A percentile compares a stretch with the other conserved stretches of the same genome.
Evolutionary conservation across 495 filamentous ascomycete genomes (phyloP).

Genomic region (Annulohypoxylon maeteangense): DNA sequence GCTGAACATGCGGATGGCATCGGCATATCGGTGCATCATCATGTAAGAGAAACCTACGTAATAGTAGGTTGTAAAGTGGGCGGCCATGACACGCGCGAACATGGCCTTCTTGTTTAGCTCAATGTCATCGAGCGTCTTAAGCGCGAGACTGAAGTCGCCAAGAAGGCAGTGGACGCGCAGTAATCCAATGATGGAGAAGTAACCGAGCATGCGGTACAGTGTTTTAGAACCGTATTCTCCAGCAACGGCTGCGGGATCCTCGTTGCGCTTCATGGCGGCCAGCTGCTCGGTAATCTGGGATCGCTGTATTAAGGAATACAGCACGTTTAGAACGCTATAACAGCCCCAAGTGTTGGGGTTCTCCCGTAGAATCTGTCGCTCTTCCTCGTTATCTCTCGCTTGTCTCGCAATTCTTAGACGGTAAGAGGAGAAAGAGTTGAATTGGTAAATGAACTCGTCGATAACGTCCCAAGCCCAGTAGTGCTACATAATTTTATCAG

Average conservation of each 20-base stretch:
- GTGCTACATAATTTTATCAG: slow-evolving; percentile 67
- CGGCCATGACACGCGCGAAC: slow-evolving; percentile 99
- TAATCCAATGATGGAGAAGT: slow-evolving; percentile 98
- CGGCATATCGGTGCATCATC: slow-evolving; percentile 99
- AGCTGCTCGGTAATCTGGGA: slow-evolving; percentile 98
- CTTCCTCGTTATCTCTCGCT: slow-evolving; percentile 81
- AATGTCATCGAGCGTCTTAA: slow-evolving; percentile 99
- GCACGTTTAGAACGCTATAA: slow-evolving; percentile 98
- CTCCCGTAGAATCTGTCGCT: slow-evolving; percentile 88
- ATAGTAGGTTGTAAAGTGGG: slow-evolving; percentile 99
- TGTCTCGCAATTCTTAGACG: slow-evolving; percentile 89
- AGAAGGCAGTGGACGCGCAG: slow-evolving; percentile 96
- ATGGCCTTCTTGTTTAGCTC: slow-evolving; percentile 99
- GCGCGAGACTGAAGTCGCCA: slow-evolving; percentile 95
- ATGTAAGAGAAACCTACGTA: slow-evolving; percentile 99
- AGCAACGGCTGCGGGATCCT: slow-evolving; percentile 84
- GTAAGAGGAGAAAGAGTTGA: slow-evolving; percentile 98
- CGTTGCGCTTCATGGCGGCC: slow-evolving; percentile 89
- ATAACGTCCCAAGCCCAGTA: slow-evolving; percentile 99
- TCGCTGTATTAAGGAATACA: slow-evolving; percentile 97
- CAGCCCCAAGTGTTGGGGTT: slow-evolving; percentile 99
- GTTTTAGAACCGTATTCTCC: slow-evolving; percentile 94
- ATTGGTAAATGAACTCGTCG: slow-evolving; percentile 99
- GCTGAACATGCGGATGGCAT: slow-evolving; percentile 99
- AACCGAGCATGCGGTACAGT: slow-evolving; percentile 97